phyloP scores from a whole-genome alignment of 225 moss, liverwort and hornwort species.

The Lunularia cruciata region DNA sequence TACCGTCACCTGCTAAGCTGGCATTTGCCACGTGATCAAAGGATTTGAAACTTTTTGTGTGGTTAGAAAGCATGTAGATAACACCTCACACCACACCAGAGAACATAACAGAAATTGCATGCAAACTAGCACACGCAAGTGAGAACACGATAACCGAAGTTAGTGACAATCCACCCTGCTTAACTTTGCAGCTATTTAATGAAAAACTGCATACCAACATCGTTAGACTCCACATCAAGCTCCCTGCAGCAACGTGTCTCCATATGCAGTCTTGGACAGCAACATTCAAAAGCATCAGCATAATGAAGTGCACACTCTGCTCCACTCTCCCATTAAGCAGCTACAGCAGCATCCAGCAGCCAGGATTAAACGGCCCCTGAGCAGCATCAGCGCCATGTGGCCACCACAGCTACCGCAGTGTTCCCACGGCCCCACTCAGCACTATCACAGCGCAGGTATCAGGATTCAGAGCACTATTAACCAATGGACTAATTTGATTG shows the following conservation, averaged over 20 bases:
- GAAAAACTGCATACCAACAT: constrained; percentile 58
- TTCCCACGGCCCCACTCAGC: constrained; percentile 99
- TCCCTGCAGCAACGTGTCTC: constrained; percentile 47
- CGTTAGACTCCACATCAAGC: constrained; percentile 41
- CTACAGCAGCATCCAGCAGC: constrained; percentile 54
- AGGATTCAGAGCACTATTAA: constrained; percentile 64
- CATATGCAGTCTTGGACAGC: constrained; percentile 52
- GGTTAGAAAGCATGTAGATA: constrained; percentile 12
- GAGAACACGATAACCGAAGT: constrained; percentile 13
- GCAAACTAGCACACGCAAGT: constrained; percentile 20
- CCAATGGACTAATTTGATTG: constrained; percentile 15
- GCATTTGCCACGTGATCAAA: background rate
- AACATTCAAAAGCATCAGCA: constrained; percentile 57
- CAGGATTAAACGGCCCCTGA: constrained; percentile 47
- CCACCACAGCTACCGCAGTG: constrained; percentile 99
- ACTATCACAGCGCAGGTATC: constrained; percentile 97
- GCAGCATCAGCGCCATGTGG: constrained; percentile 58
- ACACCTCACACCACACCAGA: constrained; percentile 12
- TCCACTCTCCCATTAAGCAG: constrained; percentile 56
- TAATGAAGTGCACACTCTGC: constrained; percentile 50
- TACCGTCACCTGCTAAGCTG: constrained; percentile 16
- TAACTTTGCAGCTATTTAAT: constrained; percentile 24
- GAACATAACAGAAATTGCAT: constrained; percentile 15
- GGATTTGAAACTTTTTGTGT: background rate
- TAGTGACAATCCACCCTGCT: constrained; percentile 22